Evolutionary conservation across 768 basidiomycete species (phyloP), one percentile per base, ranked within the genome.

Genomic region (Coprinopsis marcescibilis): DNA sequence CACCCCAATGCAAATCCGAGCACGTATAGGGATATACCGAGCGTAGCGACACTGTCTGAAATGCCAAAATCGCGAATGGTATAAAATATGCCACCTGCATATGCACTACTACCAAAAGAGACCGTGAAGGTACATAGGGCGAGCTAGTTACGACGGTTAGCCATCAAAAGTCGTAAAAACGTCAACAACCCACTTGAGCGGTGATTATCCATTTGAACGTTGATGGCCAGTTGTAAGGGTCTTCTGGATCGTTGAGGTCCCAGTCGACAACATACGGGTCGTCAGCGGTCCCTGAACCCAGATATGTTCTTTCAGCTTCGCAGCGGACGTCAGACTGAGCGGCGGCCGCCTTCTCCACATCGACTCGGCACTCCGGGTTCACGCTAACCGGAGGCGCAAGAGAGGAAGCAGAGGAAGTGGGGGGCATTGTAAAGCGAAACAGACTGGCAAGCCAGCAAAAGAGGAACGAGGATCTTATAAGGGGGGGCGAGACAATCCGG

Each of bases 11-110:
- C 79, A 55, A 84, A 80, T 1, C 80, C 81, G 24, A 84, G 60
- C 26, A 85, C 78, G 56, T 80, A 83, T 13, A 81, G 60, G 3
- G 80, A 78, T 17, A 83, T 68, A 13, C 81, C 81, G 5, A 81
- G 65, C 34, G 78, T 76, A 2, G 78, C 75, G 46, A 79, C 63
- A 46, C 73, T 69, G 46, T 72, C 66, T 3, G 75, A 74, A 42
- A 78, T 67, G 35, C 69, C 62, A 27, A 82, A 63, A 33, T 77
- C 75, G 26, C 54, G 57, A 50, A 67, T 65, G 39, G 75, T 75
- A 40, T 60, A 60, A 26, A 62, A 52, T 6, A 80, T 60, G 4
- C 79, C 77, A 15, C 77, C 78, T 13, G 70, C 68, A 55, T 81
- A 82, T 15, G 72, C 67, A 55, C 76, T 78, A 46, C 78, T 80